Conservation (phyloP, 495 filamentous ascomycete species). For the Aspergillus conjunctus region DNA sequence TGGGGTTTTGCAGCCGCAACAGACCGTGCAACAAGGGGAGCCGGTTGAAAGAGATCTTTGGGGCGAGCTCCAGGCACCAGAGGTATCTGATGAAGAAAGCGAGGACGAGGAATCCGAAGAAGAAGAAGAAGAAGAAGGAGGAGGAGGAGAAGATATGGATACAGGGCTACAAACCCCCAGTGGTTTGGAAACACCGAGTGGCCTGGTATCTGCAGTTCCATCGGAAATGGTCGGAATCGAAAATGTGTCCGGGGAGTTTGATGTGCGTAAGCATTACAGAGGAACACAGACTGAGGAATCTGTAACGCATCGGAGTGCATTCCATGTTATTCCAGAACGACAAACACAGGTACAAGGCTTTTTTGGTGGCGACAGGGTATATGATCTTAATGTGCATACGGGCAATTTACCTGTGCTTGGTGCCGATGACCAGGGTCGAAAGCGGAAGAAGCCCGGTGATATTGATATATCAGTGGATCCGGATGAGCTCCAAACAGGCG, state of each 20-base stretch:
- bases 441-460: conserved; percentile 94
- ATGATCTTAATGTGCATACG: conserved; percentile 68
- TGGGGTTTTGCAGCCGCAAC: conserved; percentile 71
- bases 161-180: conserved; percentile 71
- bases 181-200: conserved; percentile 79
- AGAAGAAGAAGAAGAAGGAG: conserved; percentile 70
- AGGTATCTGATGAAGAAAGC: conserved; percentile 80
- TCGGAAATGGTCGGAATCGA: conserved; percentile 73
- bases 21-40: conserved; percentile 65
- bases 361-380: conserved; percentile 91
- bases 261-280: conserved; percentile 82
- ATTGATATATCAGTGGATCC: conserved; percentile 89
- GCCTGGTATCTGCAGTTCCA: conserved; percentile 76
- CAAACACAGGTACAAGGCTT: conserved; percentile 83
- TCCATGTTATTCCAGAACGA: conserved; percentile 88
- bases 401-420: conserved; percentile 71
- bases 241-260: conserved; percentile 82
- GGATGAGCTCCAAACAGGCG: conserved; percentile 68
- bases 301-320: conserved; percentile 70
- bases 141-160: conserved; percentile 63
- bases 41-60: conserved; percentile 86
- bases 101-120: conserved; percentile 76
- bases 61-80: conserved; percentile 88
- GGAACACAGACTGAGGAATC: conserved; percentile 90
- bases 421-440: conserved; percentile 73